Base-by-base conservation (phyloP, 345 rosid genomes). In the Eutrema japonicum region DNA sequence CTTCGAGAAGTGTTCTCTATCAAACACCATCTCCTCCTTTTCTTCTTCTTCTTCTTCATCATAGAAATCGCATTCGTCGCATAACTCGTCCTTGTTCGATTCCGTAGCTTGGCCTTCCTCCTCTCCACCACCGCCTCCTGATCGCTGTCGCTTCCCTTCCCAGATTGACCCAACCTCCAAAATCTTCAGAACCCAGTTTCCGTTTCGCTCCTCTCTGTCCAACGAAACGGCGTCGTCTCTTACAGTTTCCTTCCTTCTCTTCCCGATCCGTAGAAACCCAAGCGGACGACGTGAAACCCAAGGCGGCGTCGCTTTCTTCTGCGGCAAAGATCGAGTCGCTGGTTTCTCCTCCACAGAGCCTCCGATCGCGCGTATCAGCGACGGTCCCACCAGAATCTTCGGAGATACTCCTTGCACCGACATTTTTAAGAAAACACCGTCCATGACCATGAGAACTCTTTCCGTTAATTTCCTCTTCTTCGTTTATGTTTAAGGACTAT, bases 181-280 rank as follows among this genome's bases (percentile, higher is more conserved):
- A 85, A 91, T 89, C 93, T 86, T 94, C 82, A 87, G 48, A n/a
- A 91, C 89, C 97, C 97, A 94, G 70, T 83, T 94, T 75, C 76
- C 89, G 16, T 82, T 81, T 9, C 66, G 68, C 42, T 77, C 84
- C 46, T 61, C 72, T 47, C 66, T 78, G 77, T 89, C 89, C 58
- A 77, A 80, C 82, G 82, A 69, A 48, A 86, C 85, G 56, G 83
- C 80, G 27, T 85, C 90, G 54, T 66, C 87, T 80, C 53, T 71
- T 7, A 58, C 81, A 68, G 46, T 69, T 59, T 10, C 65, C 37
- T 46, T 72, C 70, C 27, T 46, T 6, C 62, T 49, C 7, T 85
- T 79, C 0, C 85, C 86, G 18, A 77, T 84, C 86, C 89, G 78
- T 60, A 84, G 74, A 63, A 86, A 85, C 75, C 75, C 84, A 47